Evolutionary conservation across 306 rosid species (phyloP).

Genomic region (Lupinus albus): DNA sequence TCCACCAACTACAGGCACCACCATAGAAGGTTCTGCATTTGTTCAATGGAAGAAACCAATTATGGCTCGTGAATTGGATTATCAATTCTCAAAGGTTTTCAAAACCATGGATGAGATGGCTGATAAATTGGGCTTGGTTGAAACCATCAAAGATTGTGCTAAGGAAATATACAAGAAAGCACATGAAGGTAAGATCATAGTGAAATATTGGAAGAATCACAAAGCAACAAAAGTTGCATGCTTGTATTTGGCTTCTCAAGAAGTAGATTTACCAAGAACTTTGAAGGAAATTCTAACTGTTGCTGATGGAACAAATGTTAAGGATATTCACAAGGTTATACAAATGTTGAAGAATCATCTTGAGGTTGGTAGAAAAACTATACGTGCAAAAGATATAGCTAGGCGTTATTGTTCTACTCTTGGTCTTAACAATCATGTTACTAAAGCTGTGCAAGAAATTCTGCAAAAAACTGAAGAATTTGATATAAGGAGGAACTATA

Average conservation of each 20-base stretch:
- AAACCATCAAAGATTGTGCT: background rate
- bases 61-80: background rate
- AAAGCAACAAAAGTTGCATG: constrained; percentile 5
- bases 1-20: too few relatives aligned
- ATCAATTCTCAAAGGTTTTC: background rate
- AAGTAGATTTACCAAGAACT: background rate
- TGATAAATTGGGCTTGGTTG: background rate
- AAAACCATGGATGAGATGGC: background rate
- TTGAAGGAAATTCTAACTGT: constrained; percentile 24
- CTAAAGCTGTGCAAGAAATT: constrained; percentile 21
- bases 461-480: background rate
- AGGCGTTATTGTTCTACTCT: constrained; percentile 1
- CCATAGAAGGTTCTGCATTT: too few relatives aligned
- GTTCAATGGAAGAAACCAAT: background rate
- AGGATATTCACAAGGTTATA: constrained; percentile 21
- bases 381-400: constrained; percentile 18
- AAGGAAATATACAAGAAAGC: background rate
- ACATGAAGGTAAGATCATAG: background rate
- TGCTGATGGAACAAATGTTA: background rate
- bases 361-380: background rate
- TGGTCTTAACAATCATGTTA: background rate
- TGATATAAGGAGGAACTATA: too few relatives aligned
- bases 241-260: constrained; percentile 29
- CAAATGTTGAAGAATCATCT: background rate
- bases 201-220: background rate